A percentile compares a stretch with the other conserved stretches of the same genome.
phyloP scores from a whole-genome alignment of 192 early-diverging fungal species.

The Backusella sp. region DNA sequence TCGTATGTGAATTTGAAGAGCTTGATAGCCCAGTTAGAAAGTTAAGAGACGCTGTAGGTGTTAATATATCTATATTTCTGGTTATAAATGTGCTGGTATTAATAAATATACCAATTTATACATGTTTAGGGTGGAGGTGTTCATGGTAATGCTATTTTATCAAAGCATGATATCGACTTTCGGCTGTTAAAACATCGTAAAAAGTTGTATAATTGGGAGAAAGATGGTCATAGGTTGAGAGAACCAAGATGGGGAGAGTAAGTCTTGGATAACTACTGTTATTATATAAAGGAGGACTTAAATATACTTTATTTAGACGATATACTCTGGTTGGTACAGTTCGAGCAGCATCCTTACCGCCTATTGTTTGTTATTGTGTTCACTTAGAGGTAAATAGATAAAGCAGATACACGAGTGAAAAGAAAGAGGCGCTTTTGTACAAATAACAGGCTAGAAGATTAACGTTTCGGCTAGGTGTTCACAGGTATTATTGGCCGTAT shows the following conservation, averaged over 20 bases:
- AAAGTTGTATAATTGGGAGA: conserved; percentile 72
- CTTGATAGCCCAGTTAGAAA: conserved; percentile 57
- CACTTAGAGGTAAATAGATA: conserved; percentile 60
- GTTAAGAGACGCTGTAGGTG: conserved; percentile 51
- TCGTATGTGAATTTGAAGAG: conserved; percentile 75
- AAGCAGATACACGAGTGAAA: neutral
- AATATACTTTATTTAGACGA: conserved; percentile 39
- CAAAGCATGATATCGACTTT: conserved; percentile 60
- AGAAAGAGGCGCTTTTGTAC: neutral
- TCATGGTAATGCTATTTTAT: conserved; percentile 77
- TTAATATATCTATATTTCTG: neutral
- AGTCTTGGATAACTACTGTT: neutral
- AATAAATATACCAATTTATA: neutral
- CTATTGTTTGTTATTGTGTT: conserved; percentile 67
- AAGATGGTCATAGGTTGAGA: conserved; percentile 51
- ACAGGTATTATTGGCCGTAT: conserved; percentile 70
- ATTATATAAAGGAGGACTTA: neutral
- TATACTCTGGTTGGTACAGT: conserved; percentile 64
- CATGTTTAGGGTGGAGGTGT: conserved; percentile 63
- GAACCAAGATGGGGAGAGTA: conserved; percentile 70
- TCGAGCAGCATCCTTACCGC: conserved; percentile 42
- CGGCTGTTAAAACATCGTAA: conserved; percentile 64
- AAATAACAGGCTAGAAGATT: neutral
- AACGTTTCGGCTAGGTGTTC: conserved; percentile 46
- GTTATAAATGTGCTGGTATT: neutral